Evolutionary conservation across 495 filamentous ascomycete species (phyloP).

Genomic region (Penicillium mononematosum): DNA sequence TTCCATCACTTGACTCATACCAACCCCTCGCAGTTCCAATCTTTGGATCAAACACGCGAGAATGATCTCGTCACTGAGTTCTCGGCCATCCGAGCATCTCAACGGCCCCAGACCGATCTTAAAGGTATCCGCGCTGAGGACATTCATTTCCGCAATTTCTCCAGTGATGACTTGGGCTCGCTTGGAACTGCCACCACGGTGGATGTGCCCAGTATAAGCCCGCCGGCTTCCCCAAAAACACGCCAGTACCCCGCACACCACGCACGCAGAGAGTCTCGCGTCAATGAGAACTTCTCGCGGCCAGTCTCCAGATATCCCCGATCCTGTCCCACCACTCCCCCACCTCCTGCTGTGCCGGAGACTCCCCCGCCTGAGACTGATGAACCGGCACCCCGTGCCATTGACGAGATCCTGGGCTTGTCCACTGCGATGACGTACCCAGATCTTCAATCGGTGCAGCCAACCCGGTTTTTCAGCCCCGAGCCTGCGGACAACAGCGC

Average conservation of each 20-base stretch:
- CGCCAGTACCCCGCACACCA: constrained; percentile 21
- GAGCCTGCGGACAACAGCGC: constrained; percentile 48
- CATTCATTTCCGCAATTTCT: constrained; percentile 62
- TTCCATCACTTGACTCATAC: constrained; percentile 87
- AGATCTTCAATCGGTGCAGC: constrained; percentile 32
- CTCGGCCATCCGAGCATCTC: constrained; percentile 65
- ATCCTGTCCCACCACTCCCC: constrained; percentile 30
- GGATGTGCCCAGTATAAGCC: constrained; percentile 26
- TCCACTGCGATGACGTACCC: constrained; percentile 31
- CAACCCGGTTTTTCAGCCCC: constrained; percentile 26
- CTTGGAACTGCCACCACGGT: constrained; percentile 26
- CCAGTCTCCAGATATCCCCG: constrained; percentile 41
- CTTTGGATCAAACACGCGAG: constrained; percentile 54
- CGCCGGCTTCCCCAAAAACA: constrained; percentile 26
- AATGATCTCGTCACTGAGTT: constrained; percentile 66
- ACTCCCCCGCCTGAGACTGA: constrained; percentile 34
- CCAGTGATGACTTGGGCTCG: constrained; percentile 48
- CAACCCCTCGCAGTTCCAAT: constrained; percentile 60
- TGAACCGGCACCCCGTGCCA: constrained; percentile 43
- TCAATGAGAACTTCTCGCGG: constrained; percentile 51
- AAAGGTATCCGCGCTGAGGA: constrained; percentile 64
- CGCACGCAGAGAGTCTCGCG: constrained; percentile 35
- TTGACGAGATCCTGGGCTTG: constrained; percentile 46
- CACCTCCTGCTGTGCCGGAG: constrained; percentile 33
- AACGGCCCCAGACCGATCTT: constrained; percentile 57